A percentile compares a stretch with the other conserved stretches of the same genome.
Evolutionary conservation across 768 basidiomycete species (phyloP).

Genomic region (Amanita rubescens): DNA sequence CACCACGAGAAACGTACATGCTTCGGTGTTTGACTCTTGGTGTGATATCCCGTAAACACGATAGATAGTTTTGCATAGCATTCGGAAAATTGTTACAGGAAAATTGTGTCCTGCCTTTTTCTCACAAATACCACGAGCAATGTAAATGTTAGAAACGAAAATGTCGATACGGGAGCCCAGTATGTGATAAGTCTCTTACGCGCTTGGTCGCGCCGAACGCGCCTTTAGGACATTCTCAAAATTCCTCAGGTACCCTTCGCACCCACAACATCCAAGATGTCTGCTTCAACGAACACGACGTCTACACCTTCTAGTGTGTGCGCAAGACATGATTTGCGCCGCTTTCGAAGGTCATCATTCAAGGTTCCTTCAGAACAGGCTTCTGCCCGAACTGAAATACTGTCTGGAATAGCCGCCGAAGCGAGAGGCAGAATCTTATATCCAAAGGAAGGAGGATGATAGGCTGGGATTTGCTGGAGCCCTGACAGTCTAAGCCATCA

Average conservation of each 20-base stretch:
- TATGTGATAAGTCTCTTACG: no score
- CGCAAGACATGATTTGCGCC: slow-evolving; percentile 92
- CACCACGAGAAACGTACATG: no score
- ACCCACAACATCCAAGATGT: slow-evolving; percentile 74
- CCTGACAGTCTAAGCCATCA: no score
- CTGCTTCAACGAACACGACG: slow-evolving; percentile 89
- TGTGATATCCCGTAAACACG: no score
- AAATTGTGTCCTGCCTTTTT: no score
- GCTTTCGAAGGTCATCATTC: slow-evolving; percentile 88
- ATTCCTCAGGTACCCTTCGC: slow-evolving; percentile 62
- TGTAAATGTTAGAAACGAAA: no score
- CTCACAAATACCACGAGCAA: no score
- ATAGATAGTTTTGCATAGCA: no score
- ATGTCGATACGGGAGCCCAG: no score
- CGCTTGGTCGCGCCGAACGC: slow-evolving; percentile 58
- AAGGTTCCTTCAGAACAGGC: slow-evolving; percentile 70
- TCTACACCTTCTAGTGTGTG: slow-evolving; percentile 90
- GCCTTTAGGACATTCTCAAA: slow-evolving; percentile 80
- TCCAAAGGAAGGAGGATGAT: slow-evolving; percentile 94
- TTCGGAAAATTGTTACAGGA: no score
- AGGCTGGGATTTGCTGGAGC: no score
- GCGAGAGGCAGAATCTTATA: slow-evolving; percentile 88
- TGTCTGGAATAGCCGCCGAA: slow-evolving; percentile 78
- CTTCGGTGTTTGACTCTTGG: no score
- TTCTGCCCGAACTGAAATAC: slow-evolving; percentile 72